Conservation (phyloP, 108 stramenopile species). For the Licmophora abbreviata region DNA sequence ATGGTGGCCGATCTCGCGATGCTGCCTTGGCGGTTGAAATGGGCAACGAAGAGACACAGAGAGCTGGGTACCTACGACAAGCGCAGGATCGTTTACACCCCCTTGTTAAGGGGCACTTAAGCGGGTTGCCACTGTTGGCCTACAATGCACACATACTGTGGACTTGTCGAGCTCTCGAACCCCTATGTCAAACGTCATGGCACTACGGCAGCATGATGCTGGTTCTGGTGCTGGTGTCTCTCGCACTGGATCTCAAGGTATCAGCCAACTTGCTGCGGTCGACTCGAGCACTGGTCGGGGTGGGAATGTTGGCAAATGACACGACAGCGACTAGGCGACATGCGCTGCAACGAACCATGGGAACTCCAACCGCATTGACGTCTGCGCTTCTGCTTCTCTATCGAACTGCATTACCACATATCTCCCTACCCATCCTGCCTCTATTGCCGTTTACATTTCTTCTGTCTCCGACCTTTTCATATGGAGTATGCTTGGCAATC, state of each 20-base stretch:
- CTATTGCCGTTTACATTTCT: conserved; percentile 12
- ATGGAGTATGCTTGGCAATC: conserved; percentile 9
- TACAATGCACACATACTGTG: conserved; percentile 49
- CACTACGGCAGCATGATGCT: conserved; percentile 16
- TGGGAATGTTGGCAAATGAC: neutral
- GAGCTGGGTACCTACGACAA: too few relatives aligned
- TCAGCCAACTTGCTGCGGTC: conserved; percentile 10
- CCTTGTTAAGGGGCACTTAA: conserved; percentile 23
- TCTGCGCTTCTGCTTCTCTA: conserved; percentile 30
- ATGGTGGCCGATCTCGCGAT: conserved; percentile 8
- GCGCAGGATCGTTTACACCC: conserved; percentile 10
- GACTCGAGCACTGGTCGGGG: conserved; percentile 1
- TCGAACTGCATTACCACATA: conserved; percentile 25
- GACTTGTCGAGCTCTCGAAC: conserved; percentile 56
- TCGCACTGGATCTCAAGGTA: neutral
- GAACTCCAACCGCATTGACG: conserved; percentile 27
- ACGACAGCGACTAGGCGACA: neutral
- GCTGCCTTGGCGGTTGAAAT: conserved; percentile 1
- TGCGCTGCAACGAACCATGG: conserved; percentile 24
- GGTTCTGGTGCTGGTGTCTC: conserved; percentile 4
- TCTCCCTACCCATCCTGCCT: conserved; percentile 33
- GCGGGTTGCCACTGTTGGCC: conserved; percentile 39
- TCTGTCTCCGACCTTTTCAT: conserved; percentile 14
- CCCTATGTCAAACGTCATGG: conserved; percentile 12
- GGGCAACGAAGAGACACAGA: conserved; percentile 1